Base-by-base conservation (phyloP, 2,329 filamentous ascomycete genomes). In the Fusarium sp. region DNA sequence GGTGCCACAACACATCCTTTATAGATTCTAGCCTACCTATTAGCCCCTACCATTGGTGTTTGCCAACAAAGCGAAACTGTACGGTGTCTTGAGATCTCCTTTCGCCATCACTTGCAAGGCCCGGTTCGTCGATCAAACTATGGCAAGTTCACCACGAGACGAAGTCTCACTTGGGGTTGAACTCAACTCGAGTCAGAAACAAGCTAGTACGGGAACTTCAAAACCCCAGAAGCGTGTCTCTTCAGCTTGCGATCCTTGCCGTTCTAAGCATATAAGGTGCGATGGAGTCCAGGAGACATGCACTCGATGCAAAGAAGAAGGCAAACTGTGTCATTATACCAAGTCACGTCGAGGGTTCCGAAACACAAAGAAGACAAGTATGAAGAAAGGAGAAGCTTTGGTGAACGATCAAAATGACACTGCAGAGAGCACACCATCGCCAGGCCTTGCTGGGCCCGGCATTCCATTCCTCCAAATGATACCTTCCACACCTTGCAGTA, bases 201-300 rank as follows among this genome's bases (percentile, higher is more conserved):
- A 64, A 57, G 65, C 73, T 42, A 63, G 74, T 33, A 28, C 63
- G 20, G 47, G 33, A 24, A 63, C 52, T 35, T 70, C 75, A 45
- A 71, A 69, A n/a, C 58, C 75, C 26, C 64, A 26, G 17, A n/a
- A 55, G 13, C 77, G 76, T 38, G 68, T 72, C 33, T 77, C 76
- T 51, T 54, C 75, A 13, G 77, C 77, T 33, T 78, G 77, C 28
- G 26, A 68, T 20, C 55, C 66, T 35, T 78, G 77, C 45, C 77
- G 77, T 28, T 66, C 39, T 41, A 78, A 66, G 54, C 77, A 78
- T 59, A 45, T 63, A 41, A 77, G 59, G 54, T 78, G 77, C 38
- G 68, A 77, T 51, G 75, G 75, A 13, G 54, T 12, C 15, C 54
- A 8, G 13, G 24, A 15, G 33, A 44, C 31, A n/a, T 78, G 77